phyloP scores from a whole-genome alignment of 768 basidiomycete species.

The Phallus indusiatus region DNA sequence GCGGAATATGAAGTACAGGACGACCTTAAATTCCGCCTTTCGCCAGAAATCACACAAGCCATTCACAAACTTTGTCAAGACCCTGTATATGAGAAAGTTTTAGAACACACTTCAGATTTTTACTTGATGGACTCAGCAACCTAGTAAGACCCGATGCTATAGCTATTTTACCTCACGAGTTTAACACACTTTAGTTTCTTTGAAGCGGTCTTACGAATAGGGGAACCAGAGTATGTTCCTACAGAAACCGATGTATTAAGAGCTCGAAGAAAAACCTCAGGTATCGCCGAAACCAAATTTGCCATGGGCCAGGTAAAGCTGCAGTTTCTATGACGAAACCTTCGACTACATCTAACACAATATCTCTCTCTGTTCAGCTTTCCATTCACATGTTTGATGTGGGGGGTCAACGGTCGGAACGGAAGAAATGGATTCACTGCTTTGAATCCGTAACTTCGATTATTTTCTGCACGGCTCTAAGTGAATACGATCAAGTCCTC shows the following conservation, averaged over 20 bases:
- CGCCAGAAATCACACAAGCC: constrained; percentile 57
- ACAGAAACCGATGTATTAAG: constrained; percentile 80
- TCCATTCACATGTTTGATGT: constrained; percentile 67
- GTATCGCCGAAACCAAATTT: constrained; percentile 84
- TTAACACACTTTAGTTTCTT: constrained; percentile 56
- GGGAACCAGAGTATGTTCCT: constrained; percentile 69
- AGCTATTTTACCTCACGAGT: not conserved
- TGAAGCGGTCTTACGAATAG: constrained; percentile 74
- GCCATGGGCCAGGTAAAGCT: constrained; percentile 45
- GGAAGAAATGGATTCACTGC: constrained; percentile 78
- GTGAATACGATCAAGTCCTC: constrained; percentile 67
- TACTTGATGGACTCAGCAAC: constrained; percentile 93
- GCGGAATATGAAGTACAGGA: constrained; percentile 46
- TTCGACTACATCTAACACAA: not conserved
- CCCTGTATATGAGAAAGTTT: constrained; percentile 31
- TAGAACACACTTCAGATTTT: constrained; percentile 63
- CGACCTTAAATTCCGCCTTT: constrained; percentile 36
- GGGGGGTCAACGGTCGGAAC: constrained; percentile 69
- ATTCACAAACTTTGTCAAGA: constrained; percentile 65
- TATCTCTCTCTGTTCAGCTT: not conserved
- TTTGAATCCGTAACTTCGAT: constrained; percentile 76
- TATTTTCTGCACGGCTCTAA: constrained; percentile 68
- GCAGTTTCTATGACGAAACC: not conserved
- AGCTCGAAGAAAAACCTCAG: constrained; percentile 82
- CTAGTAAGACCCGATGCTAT: constrained; percentile 47